These are phyloP conservation scores for Glycyrrhiza uralensis DNA, from an alignment of 306 rosid genomes.

Conservation along the genomic window DNA sequence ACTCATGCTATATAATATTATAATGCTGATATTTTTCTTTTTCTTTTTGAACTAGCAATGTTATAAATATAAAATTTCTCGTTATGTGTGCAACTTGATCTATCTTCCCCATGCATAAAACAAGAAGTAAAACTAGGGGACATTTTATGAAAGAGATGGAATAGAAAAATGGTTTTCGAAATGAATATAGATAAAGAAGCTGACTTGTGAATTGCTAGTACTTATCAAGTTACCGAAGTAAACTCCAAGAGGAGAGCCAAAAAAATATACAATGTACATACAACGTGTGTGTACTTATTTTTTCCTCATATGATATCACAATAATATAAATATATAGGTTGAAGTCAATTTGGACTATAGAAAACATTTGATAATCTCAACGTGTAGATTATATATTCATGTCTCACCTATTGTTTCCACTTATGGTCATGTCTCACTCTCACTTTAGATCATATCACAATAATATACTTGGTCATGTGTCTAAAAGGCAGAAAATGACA, in stretches of 20 bases:
- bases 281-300: not conserved
- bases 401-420: too few relatives aligned
- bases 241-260: not conserved
- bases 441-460: too few relatives aligned
- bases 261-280: not conserved
- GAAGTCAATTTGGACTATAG: not conserved
- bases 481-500: too few relatives aligned
- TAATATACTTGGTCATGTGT: too few relatives aligned
- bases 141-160: slow-evolving; percentile 23
- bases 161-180: not conserved
- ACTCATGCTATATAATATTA: too few relatives aligned
- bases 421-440: too few relatives aligned
- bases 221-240: slow-evolving; percentile 4
- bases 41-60: too few relatives aligned
- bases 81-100: not conserved
- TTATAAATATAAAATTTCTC: too few relatives aligned
- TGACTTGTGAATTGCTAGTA: not conserved
- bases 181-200: not conserved
- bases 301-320: not conserved
- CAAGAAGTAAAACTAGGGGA: not conserved
- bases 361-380: not conserved
- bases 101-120: not conserved
- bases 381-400: not conserved
- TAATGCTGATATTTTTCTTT: too few relatives aligned
- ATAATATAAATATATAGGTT: not conserved